A percentile compares a stretch with the other conserved stretches of the same genome.
Evolutionary conservation across 163 green algal genomes (phyloP).

Genomic region (Scenedesmus sp.): DNA sequence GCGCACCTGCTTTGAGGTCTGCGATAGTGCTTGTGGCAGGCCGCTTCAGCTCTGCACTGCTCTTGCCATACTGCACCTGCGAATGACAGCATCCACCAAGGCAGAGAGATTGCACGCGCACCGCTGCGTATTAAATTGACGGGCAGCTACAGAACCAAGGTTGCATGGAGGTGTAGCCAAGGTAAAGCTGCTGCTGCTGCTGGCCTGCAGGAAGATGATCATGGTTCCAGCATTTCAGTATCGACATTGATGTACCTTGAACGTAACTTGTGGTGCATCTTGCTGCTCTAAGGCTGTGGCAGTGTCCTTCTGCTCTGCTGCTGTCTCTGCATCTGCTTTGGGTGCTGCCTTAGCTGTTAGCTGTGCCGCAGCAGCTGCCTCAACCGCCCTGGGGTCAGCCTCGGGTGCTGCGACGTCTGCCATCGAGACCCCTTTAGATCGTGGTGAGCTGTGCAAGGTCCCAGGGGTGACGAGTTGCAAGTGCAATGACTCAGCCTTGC

Average conservation of each 20-base stretch:
- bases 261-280: conserved; percentile 7
- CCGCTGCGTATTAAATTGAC: neutral
- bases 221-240: neutral
- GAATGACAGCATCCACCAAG: neutral
- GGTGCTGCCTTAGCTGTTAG: neutral
- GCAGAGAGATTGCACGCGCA: too few relatives aligned
- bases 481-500: neutral
- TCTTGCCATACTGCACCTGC: conserved; percentile 36
- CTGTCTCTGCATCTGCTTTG: neutral
- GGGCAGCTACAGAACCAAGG: neutral
- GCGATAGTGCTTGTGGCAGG: conserved; percentile 33
- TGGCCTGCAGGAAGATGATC: neutral
- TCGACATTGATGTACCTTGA: neutral
- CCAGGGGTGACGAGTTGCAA: neutral
- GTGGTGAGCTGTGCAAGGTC: neutral
- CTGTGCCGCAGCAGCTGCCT: neutral
- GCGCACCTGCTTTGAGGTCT: conserved; percentile 48
- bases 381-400: neutral
- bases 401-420: neutral
- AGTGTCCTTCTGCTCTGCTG: conserved; percentile 3
- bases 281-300: neutral
- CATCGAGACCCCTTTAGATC: neutral
- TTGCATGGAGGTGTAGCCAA: neutral
- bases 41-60: conserved; percentile 37
- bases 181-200: neutral